Evolutionary conservation across 148 eudicot genomes (phyloP).

Genomic region (Camellia sinensis): DNA sequence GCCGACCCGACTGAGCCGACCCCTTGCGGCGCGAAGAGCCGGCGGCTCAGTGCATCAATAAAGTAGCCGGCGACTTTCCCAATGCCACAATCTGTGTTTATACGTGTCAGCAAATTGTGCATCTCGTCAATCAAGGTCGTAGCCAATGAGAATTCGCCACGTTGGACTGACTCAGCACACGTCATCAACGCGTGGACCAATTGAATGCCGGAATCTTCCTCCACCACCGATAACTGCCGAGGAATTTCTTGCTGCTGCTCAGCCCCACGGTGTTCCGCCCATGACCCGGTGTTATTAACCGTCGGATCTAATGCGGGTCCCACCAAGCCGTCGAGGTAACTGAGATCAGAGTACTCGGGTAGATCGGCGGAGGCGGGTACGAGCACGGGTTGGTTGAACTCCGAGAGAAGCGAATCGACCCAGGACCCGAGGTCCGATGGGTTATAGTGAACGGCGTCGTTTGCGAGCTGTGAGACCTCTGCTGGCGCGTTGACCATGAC

Average conservation of each 20-base stretch:
- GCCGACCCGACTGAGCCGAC: constrained; percentile 13
- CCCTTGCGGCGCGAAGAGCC: constrained; percentile 27
- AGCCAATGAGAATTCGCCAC: constrained; percentile 60
- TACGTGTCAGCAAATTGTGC: constrained; percentile 41
- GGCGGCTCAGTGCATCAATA: constrained; percentile 52
- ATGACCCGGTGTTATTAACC: constrained; percentile 16
- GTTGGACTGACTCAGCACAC: constrained; percentile 61
- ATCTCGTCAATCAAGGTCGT: constrained; percentile 36
- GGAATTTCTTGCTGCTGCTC: constrained; percentile 17
- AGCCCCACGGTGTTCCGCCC: constrained; percentile 25
- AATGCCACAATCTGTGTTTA: constrained; percentile 42
- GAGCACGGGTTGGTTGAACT: constrained; percentile 21
- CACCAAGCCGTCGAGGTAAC: background rate
- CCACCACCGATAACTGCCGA: constrained; percentile 21
- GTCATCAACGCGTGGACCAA: constrained; percentile 58
- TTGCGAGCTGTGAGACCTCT: constrained; percentile 16
- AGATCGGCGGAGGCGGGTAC: background rate
- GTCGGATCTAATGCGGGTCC: constrained; percentile 4
- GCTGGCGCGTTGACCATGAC: constrained; percentile 30
- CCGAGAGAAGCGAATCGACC: constrained; percentile 40
- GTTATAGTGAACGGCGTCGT: constrained; percentile 37
- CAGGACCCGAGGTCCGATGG: constrained; percentile 48
- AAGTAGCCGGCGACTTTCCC: constrained; percentile 70
- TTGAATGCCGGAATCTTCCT: constrained; percentile 53
- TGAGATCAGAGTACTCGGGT: background rate